Evolutionary conservation across 75 land plant species (phyloP), one percentile per base, ranked within the genome.

Genomic region (Cupressus sempervirens): DNA sequence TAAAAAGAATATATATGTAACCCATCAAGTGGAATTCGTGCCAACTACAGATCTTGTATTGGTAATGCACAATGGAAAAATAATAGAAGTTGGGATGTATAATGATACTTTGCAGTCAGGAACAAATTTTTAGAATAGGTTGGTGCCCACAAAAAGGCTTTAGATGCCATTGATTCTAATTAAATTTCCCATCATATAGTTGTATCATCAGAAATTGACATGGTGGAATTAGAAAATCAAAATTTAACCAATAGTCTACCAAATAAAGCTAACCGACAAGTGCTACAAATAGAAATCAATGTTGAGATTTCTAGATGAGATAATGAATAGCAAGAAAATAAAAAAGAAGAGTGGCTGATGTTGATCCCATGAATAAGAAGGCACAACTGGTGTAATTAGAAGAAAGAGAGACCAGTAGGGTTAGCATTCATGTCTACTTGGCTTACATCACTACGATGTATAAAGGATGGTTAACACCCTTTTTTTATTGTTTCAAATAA

Each of bases 1-100:
- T 23, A 48, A n/a, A 1, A 96, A 95, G 88, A 95, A 95, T 45
- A 93, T 96, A 32, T 93, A 93, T 84, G 95, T 90, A 40, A 96
- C 98, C 7, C 98, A 96, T 89, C 98, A 96, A 81, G 80, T 95
- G 85, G 98, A 96, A 36, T 96, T 92, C 83, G 87, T 96, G 77
- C 87, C 88, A 58, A 87, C 89, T 53, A 87, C 98, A 79, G 98
- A 96, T 80, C 90, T 91, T 82, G 85, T 94, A 50, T 86, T 95
- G 98, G 98, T 96, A 46, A 91, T 96, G 95, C 89, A 86, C 85
- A 93, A 93, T 87, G 98, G 96, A 52, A 81, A 77, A 84, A 93
- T 96, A 83, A 89, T 87, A 16, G 94, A 91, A 83, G 87, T 88
- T 36, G 98, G 98, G 67, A 91, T 84, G 76, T 95, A 93, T 81